Conservation (phyloP, 306 rosid genomes). For the Luffa acutangula region DNA sequence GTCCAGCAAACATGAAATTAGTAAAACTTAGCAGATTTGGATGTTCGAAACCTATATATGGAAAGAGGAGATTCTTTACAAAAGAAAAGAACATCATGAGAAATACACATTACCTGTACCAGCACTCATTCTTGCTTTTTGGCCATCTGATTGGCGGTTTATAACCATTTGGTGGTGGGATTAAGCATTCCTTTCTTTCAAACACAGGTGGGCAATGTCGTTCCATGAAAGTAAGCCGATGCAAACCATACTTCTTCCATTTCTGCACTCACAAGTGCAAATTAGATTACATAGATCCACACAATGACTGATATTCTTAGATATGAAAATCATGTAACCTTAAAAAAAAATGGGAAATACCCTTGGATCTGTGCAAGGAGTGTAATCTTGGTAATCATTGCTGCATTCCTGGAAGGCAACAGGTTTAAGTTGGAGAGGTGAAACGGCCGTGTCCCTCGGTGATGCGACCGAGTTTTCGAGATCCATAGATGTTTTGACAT, state of each 20-base stretch:
- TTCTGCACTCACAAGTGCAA: slow-evolving; percentile 42
- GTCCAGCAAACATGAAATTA: slow-evolving; percentile 1
- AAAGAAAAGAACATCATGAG: background rate
- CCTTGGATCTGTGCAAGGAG: slow-evolving; percentile 99
- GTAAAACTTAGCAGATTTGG: background rate
- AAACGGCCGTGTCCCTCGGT: slow-evolving; percentile 28
- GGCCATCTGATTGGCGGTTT: slow-evolving; percentile 96
- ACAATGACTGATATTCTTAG: background rate
- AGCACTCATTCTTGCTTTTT: slow-evolving; percentile 79
- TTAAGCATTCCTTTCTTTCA: slow-evolving; percentile 83
- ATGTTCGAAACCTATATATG: background rate
- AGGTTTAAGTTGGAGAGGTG: slow-evolving; percentile 43
- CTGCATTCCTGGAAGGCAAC: slow-evolving; percentile 53
- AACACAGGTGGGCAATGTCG: slow-evolving; percentile 84
- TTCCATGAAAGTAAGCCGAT: slow-evolving; percentile 83
- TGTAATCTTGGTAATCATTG: slow-evolving; percentile 68
- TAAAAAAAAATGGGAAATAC: slow-evolving; percentile 25
- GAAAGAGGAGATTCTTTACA: background rate
- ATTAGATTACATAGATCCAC: slow-evolving; percentile 12
- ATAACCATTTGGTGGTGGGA: slow-evolving; percentile 94
- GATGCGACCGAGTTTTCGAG: slow-evolving; percentile 27
- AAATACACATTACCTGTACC: slow-evolving; percentile 70
- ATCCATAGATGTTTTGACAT: slow-evolving; percentile 16
- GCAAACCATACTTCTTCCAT: slow-evolving; percentile 76
- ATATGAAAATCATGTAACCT: slow-evolving; percentile 10